Base-by-base conservation (phyloP, 163 green algal species). In the Trebouxiophyceae sp. region DNA sequence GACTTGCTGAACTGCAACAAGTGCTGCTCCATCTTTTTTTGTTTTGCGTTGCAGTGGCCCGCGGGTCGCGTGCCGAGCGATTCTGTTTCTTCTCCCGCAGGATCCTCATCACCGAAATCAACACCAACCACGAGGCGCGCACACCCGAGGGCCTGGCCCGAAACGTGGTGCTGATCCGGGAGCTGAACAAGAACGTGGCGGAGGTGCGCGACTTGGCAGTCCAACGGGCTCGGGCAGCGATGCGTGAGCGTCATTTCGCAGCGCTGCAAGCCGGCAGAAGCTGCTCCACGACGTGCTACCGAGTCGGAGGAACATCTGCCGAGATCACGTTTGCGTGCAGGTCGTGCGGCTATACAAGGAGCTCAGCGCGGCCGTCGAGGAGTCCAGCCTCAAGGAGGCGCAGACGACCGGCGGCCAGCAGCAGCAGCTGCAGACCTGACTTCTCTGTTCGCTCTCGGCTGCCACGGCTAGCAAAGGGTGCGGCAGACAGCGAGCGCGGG, bases 91-190 rank as follows among this genome's bases (percentile, higher is more conserved):
- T 6, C 39, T 20, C 24, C 16, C 56, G 20, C 62, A 77, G 71
- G 57, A 60, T 93, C 2, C 70, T 93, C 0, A 88, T 93, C 27
- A 76, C 63, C 12, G 77, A 93, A 67, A 89, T 93, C 45, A 86
- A 87, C 32, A 63, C 68, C 12, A 93, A 93, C 66, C 86, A 93
- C 47, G 69, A 84, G 58, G 28, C 63, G 19, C 72, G 78, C 0
- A 83, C 76, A 1, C 73, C 81, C 1, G 83, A 90, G 23, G 72
- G 69, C 0, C 66, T 93, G 60, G 65, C 77, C n/a, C 61, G 86
- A 26, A 93, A 93, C 62, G 81, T 89, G 0, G 33, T 77, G 22
- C 81, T 93, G 12, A 88, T 93, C 23, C 57, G 65, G 1, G 80
- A 92, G 70, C 80, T 92, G 19, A 90, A 93, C 57, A 70, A 57